Conservation (phyloP, 176 grass and related monocot genomes). For the Oryza meridionalis region DNA sequence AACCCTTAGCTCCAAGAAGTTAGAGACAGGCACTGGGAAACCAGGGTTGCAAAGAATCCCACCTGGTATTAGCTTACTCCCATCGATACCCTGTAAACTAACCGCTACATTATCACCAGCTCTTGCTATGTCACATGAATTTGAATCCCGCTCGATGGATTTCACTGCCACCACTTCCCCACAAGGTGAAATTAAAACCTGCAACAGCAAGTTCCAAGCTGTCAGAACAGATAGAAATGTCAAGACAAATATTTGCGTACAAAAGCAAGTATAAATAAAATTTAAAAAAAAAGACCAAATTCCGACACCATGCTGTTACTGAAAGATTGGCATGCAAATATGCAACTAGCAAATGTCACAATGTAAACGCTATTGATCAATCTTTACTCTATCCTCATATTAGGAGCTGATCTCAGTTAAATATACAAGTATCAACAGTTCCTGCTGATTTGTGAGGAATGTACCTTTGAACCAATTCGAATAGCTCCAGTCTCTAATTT, state of each 20-base stretch:
- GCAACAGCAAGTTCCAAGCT: slow-evolving; percentile 35
- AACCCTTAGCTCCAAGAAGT: slow-evolving; percentile 77
- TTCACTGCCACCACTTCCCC: slow-evolving; percentile 64
- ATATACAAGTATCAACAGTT: not conserved
- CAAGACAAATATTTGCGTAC: not conserved
- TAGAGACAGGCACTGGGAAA: slow-evolving; percentile 64
- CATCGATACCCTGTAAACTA: slow-evolving; percentile 64
- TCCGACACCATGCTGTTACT: slow-evolving; percentile 12
- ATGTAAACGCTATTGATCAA: slow-evolving; percentile 26
- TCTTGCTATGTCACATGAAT: slow-evolving; percentile 65
- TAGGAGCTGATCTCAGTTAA: slow-evolving; percentile 13
- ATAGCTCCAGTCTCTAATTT: slow-evolving; percentile 96
- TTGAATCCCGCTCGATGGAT: slow-evolving; percentile 78
- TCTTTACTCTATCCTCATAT: not conserved
- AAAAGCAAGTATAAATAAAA: slow-evolving; percentile 11
- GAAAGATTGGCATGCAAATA: slow-evolving; percentile 19
- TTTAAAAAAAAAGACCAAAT: slow-evolving; percentile 1
- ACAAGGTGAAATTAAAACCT: slow-evolving; percentile 84
- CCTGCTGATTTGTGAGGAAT: slow-evolving; percentile 4
- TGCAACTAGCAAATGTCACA: slow-evolving; percentile 22
- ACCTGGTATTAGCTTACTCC: slow-evolving; percentile 62
- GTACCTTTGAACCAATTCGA: slow-evolving; percentile 84
- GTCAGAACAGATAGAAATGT: slow-evolving; percentile 30
- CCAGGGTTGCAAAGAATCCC: slow-evolving; percentile 85
- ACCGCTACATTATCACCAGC: slow-evolving; percentile 87